Conservation (phyloP, 176 grass and related monocot species). For the Typha latifolia region DNA sequence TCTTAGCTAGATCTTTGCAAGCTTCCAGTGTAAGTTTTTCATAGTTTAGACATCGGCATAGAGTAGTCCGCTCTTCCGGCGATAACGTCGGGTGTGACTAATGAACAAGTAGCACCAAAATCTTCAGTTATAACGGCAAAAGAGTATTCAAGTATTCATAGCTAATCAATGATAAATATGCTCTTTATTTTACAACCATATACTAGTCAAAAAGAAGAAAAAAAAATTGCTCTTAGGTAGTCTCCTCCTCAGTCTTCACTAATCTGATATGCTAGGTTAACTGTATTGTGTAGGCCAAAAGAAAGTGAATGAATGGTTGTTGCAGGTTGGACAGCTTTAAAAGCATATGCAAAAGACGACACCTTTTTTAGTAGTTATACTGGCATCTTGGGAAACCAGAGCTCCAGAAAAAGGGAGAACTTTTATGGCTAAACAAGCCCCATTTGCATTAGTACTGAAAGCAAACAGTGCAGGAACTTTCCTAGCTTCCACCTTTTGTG, state of each 20-base stretch:
- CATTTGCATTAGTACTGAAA: neutral
- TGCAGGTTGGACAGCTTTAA: no score
- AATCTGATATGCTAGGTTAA: no score
- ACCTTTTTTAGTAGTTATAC: no score
- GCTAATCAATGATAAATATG: no score
- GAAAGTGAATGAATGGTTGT: no score
- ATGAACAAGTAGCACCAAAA: neutral
- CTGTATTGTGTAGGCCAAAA: no score
- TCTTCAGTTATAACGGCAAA: neutral
- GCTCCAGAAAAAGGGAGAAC: neutral
- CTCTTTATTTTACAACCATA: no score
- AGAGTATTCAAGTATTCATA: neutral
- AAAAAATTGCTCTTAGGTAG: no score
- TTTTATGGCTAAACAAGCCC: neutral
- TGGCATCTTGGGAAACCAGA: neutral
- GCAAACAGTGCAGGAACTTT: neutral
- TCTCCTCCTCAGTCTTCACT: no score
- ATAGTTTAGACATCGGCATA: conserved; percentile 87
- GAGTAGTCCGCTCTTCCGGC: conserved; percentile 42
- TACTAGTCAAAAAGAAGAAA: no score
- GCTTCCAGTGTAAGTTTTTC: conserved; percentile 82
- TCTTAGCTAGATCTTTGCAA: conserved; percentile 91
- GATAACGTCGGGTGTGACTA: conserved; percentile 56
- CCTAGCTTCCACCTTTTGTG: neutral
- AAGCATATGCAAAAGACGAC: no score